phyloP scores from a whole-genome alignment of 495 filamentous ascomycete genomes.

The Neurospora discreta region DNA sequence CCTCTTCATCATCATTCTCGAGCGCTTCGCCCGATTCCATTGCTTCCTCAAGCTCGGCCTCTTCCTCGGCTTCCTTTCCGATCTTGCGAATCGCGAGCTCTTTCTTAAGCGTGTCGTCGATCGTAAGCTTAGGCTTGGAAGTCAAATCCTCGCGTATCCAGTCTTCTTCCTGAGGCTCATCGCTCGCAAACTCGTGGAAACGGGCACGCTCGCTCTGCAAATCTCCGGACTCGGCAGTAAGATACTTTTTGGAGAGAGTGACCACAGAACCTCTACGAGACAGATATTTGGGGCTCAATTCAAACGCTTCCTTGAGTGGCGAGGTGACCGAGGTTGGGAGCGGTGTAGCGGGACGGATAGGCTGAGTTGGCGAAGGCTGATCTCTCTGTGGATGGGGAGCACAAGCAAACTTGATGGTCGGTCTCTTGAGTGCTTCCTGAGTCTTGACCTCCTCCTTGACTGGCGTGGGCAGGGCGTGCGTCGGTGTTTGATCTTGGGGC shows the following conservation, averaged over 20 bases:
- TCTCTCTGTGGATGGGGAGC: constrained; percentile 6
- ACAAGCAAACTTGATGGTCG: constrained; percentile 44
- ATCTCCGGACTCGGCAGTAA: constrained; percentile 39
- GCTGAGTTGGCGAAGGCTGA: constrained; percentile 6
- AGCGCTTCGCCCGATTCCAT: constrained; percentile 50
- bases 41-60: constrained; percentile 62
- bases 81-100: constrained; percentile 80
- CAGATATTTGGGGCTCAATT: constrained; percentile 20
- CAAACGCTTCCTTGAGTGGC: not conserved
- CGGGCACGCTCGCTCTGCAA: constrained; percentile 58
- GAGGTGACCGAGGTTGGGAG: constrained; percentile 5
- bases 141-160: constrained; percentile 60
- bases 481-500: constrained; percentile 19
- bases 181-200: constrained; percentile 91
- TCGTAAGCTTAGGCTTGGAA: constrained; percentile 59
- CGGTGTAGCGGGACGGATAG: constrained; percentile 11
- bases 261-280: constrained; percentile 30
- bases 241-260: constrained; percentile 29
- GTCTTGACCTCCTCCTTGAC: constrained; percentile 10
- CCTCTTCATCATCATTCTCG: constrained; percentile 42
- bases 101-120: constrained; percentile 81
- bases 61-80: constrained; percentile 84
- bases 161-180: constrained; percentile 68
- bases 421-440: constrained; percentile 28
- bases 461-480: constrained; percentile 16